Conservation (phyloP, 2,329 filamentous ascomycete species). For the Aspergillus udagawae region DNA sequence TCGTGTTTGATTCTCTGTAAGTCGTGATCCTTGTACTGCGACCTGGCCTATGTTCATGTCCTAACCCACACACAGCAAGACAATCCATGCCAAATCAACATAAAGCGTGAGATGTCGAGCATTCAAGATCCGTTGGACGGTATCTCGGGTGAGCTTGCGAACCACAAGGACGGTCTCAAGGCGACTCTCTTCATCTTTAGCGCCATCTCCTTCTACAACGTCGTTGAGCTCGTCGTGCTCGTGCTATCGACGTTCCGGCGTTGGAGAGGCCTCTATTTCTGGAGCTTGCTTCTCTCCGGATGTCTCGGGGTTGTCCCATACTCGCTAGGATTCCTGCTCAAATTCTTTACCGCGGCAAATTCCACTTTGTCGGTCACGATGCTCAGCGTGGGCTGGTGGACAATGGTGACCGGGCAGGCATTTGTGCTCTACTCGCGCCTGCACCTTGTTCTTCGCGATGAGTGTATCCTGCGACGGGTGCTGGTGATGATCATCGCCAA, state of each 20-base stretch:
- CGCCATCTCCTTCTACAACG: slow-evolving; percentile 46
- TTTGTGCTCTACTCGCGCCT: slow-evolving; percentile 61
- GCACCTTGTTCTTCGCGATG: slow-evolving; percentile 55
- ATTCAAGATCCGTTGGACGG: slow-evolving; percentile 25
- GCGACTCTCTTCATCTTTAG: slow-evolving; percentile 30
- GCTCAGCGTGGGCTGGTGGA: slow-evolving; percentile 54
- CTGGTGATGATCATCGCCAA: slow-evolving; percentile 57
- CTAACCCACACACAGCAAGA: neutral
- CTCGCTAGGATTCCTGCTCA: slow-evolving; percentile 42
- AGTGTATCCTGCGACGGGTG: slow-evolving; percentile 46
- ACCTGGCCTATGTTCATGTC: too few species aligned
- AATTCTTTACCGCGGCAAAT: slow-evolving; percentile 32
- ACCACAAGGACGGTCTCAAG: slow-evolving; percentile 17
- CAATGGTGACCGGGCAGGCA: slow-evolving; percentile 60
- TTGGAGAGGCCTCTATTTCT: slow-evolving; percentile 42
- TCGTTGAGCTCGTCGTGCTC: slow-evolving; percentile 40
- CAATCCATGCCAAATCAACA: too few species aligned
- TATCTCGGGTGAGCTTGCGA: slow-evolving; percentile 27
- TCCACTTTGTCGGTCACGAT: slow-evolving; percentile 37
- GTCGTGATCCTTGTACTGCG: neutral
- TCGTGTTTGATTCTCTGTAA: neutral
- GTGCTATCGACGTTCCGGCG: slow-evolving; percentile 38
- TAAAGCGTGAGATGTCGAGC: neutral
- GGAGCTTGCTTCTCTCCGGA: slow-evolving; percentile 35
- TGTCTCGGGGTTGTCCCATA: slow-evolving; percentile 35